Percentiles rank a stretch among this genome's conserved stretches.
phyloP scores from a whole-genome alignment of 306 rosid species.

The Lablab purpureus region DNA sequence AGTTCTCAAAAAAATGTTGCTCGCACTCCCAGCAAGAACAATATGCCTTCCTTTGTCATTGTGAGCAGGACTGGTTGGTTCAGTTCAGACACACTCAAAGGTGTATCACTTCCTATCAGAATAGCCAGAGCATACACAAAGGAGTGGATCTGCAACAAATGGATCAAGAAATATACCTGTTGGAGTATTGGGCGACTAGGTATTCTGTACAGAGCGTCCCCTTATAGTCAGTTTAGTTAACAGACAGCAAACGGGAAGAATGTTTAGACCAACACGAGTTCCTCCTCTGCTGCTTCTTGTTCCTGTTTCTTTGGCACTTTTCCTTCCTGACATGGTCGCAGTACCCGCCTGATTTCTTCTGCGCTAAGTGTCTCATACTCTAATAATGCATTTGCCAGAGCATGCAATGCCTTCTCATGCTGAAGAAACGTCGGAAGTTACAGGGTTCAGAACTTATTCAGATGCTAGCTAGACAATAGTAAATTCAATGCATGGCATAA shows the following conservation, averaged over 20 bases:
- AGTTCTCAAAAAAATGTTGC: constrained; percentile 9
- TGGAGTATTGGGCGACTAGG: constrained; percentile 39
- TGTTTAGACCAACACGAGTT: constrained; percentile 63
- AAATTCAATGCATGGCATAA: neutral
- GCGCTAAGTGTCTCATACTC: constrained; percentile 79
- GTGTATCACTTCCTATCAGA: constrained; percentile 13
- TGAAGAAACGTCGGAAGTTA: constrained; percentile 35
- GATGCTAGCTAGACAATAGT: constrained; percentile 1
- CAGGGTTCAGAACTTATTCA: constrained; percentile 16
- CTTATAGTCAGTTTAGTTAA: constrained; percentile 43
- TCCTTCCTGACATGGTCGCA: constrained; percentile 64
- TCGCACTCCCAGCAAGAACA: constrained; percentile 23
- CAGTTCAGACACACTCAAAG: constrained; percentile 18
- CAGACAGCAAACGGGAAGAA: constrained; percentile 13
- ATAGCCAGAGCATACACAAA: constrained; percentile 38
- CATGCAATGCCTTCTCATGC: constrained; percentile 82
- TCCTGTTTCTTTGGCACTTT: constrained; percentile 65
- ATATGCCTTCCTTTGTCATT: neutral
- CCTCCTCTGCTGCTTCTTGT: constrained; percentile 65
- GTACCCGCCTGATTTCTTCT: constrained; percentile 75
- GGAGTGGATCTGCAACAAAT: constrained; percentile 36
- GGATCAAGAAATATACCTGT: constrained; percentile 40
- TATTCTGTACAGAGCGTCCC: constrained; percentile 65
- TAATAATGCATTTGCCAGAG: constrained; percentile 73
- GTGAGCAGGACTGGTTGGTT: constrained; percentile 23